Conservation (phyloP, 2,329 filamentous ascomycete genomes). For the Coniochaeta pulveracea region DNA sequence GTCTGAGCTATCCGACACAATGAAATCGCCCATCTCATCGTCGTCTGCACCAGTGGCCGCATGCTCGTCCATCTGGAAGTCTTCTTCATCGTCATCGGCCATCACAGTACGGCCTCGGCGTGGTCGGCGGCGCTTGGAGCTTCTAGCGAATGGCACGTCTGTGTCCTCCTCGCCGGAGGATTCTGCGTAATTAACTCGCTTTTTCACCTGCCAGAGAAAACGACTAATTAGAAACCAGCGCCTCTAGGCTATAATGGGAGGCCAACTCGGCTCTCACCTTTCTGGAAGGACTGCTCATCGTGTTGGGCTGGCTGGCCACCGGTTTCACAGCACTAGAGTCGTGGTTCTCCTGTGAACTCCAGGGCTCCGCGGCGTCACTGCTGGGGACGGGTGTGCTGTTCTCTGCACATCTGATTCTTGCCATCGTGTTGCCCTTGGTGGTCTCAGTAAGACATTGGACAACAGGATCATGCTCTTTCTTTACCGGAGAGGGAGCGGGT, state of each 20-base stretch:
- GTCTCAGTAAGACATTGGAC: slow-evolving; percentile 32
- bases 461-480: slow-evolving; percentile 15
- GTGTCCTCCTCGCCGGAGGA: slow-evolving; percentile 74
- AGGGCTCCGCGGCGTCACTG: slow-evolving; percentile 60
- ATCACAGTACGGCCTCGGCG: slow-evolving; percentile 46
- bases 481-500: slow-evolving; percentile 11
- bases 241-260: too few species aligned
- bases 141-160: slow-evolving; percentile 47
- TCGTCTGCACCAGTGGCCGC: slow-evolving; percentile 52
- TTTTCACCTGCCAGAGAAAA: slow-evolving; percentile 31
- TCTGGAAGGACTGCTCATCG: slow-evolving; percentile 63
- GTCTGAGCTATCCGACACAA: slow-evolving; percentile 80
- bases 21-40: slow-evolving; percentile 77
- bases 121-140: slow-evolving; percentile 25
- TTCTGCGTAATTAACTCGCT: slow-evolving; percentile 69
- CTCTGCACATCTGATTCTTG: slow-evolving; percentile 24
- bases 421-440: slow-evolving; percentile 32
- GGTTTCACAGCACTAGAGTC: slow-evolving; percentile 29
- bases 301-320: slow-evolving; percentile 27
- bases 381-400: slow-evolving; percentile 66
- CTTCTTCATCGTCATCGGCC: slow-evolving; percentile 62
- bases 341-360: slow-evolving; percentile 58
- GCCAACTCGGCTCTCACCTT: slow-evolving; percentile 52
- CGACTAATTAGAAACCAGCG: background rate
- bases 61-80: slow-evolving; percentile 50